Evolutionary conservation across 2,329 filamentous ascomycete genomes (phyloP), one percentile per base, ranked within the genome.

Genomic region (Fusarium nanum): DNA sequence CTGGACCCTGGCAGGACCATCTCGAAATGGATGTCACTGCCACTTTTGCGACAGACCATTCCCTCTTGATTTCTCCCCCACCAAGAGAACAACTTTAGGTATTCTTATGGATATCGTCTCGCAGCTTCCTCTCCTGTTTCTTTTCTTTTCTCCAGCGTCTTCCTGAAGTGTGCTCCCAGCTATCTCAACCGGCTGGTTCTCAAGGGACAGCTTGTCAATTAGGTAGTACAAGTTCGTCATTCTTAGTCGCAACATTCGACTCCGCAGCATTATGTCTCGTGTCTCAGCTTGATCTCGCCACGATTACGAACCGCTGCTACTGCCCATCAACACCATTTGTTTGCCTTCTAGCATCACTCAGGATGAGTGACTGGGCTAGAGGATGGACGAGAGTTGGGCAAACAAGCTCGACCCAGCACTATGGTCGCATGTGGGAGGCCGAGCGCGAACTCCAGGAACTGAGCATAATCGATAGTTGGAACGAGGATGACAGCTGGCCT

Each of bases 311-410:
- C 44, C 22, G n/a, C 25, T n/a, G 49, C 53, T 23, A 20, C n/a
- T 30, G 10, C 28, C n/a, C 37, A 30, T 18, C 47, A 14, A 40
- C 65, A 22, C 49, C 27, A 47, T 48, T 22, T 23, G 12, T n/a
- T 40, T 40, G 7, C 22, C 25, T 37, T 12, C 40, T 22, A 8
- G 28, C 41, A 34, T 16, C 32, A 30, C 25, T 23, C 48, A 67
- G 20, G 10, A 79, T 79, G 78, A 71, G 70, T 48, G 76, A 79
- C 61, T 73, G 75, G 67, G 60, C 64, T 27, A 68, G 71, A 55
- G 77, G 75, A 60, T 80, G 78, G 78, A 78, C 76, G 44, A 77
- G 74, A 42, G 75, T 80, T 47, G 77, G 78, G 55, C 75, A 76
- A 56, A 60, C 67, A 47, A 67, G 67, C 27, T 67, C 67, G 27